Evolutionary conservation across 352 stramenopile species (phyloP).

Genomic region (Chrysophaeum taylorii): DNA sequence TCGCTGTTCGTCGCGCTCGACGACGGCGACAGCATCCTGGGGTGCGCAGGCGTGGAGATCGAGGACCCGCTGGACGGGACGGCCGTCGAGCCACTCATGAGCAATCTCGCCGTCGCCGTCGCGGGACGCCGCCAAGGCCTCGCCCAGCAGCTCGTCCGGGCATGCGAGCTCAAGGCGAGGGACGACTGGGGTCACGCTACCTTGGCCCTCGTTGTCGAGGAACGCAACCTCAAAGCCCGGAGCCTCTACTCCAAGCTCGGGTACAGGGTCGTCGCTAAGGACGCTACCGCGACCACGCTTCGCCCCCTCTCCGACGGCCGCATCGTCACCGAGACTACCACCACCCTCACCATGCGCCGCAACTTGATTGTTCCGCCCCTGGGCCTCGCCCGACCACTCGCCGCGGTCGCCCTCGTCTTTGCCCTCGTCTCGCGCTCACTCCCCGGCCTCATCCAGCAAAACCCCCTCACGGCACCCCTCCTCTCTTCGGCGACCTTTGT

Average conservation of each 20-base stretch:
- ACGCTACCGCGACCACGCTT: background rate
- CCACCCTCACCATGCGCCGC: background rate
- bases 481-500: too few relatives aligned
- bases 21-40: background rate
- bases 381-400: background rate
- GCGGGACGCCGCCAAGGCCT: background rate
- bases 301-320: background rate
- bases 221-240: background rate
- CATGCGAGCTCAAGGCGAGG: background rate
- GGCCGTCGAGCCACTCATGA: background rate
- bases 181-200: background rate
- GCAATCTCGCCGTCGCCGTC: background rate
- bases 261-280: background rate
- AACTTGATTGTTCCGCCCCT: background rate
- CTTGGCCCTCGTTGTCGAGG: background rate
- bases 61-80: background rate
- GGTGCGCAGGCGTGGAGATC: slow-evolving; percentile 3
- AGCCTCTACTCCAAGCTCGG: slow-evolving; percentile 2
- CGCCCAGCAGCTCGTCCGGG: background rate
- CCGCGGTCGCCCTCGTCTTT: background rate
- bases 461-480: too few relatives aligned
- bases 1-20: background rate
- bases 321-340: background rate
- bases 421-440: too few relatives aligned
- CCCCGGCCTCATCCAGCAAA: too few relatives aligned